These are phyloP conservation scores for Rubus parviflorus DNA, from an alignment of 306 rosid genomes.

Conservation along the genomic window DNA sequence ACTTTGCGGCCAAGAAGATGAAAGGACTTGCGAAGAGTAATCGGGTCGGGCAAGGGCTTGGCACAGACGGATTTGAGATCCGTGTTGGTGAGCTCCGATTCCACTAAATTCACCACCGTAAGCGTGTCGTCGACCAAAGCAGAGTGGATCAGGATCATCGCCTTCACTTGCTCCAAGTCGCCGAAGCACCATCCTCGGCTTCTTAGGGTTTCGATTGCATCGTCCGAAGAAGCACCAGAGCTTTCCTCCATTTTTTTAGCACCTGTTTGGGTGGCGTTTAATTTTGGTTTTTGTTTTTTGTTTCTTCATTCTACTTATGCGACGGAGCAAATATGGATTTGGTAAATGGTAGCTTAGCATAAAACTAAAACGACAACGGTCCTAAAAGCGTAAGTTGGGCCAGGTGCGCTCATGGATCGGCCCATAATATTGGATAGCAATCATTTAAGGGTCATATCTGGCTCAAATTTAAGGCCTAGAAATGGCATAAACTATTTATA, in stretches of 20 bases:
- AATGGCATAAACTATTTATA: too few relatives aligned
- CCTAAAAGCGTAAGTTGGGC: too few relatives aligned
- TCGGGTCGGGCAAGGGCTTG: slow-evolving; percentile 63
- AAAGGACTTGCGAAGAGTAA: slow-evolving; percentile 50
- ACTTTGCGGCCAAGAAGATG: slow-evolving; percentile 66
- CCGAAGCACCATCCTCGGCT: slow-evolving; percentile 66
- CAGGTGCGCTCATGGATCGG: too few relatives aligned
- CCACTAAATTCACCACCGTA: slow-evolving; percentile 43
- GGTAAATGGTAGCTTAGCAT: too few relatives aligned
- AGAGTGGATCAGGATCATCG: slow-evolving; percentile 43
- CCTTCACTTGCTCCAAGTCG: slow-evolving; percentile 49
- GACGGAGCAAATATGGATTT: too few relatives aligned
- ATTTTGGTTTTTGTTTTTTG: too few relatives aligned
- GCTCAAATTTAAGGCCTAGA: too few relatives aligned
- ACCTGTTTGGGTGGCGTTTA: background rate
- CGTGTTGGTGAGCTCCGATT: slow-evolving; percentile 64
- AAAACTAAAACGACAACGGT: too few relatives aligned
- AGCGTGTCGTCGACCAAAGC: slow-evolving; percentile 52
- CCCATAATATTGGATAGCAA: too few relatives aligned
- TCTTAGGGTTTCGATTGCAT: slow-evolving; percentile 46
- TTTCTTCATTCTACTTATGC: too few relatives aligned
- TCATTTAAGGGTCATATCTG: too few relatives aligned
- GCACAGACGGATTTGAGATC: slow-evolving; percentile 66
- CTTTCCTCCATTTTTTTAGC: slow-evolving; percentile 35
- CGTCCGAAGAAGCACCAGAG: slow-evolving; percentile 22